Evolutionary conservation across 2,329 filamentous ascomycete genomes (phyloP), one percentile per base, ranked within the genome.

Genomic region (Tolypocladium cylindrosporum): DNA sequence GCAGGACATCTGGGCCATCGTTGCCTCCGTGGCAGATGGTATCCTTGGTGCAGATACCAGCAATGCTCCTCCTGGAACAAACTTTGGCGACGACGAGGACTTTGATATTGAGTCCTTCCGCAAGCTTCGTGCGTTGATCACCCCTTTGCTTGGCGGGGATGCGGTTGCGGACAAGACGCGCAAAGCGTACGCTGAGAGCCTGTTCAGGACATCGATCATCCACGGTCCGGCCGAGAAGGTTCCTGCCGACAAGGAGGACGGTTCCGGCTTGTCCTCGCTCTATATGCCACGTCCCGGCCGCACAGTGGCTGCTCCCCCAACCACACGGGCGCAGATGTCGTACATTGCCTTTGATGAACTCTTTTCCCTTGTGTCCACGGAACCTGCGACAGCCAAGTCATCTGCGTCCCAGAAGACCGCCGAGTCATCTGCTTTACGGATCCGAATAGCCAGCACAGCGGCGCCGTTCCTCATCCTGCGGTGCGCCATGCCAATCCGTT

Each of bases 381-480:
- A 68, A 2, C 64, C 36, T 64, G 64, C 14, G 56, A 62, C 62
- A n/a, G 67, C 16, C 48, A 31, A 51, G 48, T 21, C 48, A 13
- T 21, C 48, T 37, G 48, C 13, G 31, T 21, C 27, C 14, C 19
- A 14, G 13, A 3, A 41, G 16, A 39, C 19, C 36, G 63, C 65
- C 9, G 56, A 60, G 61, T 11, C 67, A 63, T 50, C 71, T 21
- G 66, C 70, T 1, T 70, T 78, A 13, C 76, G 79, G 59, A 71
- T 82, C 45, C 79, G 84, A 14, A 83, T 97, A 19, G 89, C 93
- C 0, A 82, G 85, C 67, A 88, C 88, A 4, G 84, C 87, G 0
- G 87, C 90, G 0, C 91, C 91, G 0, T 93, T 90, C 66, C 79
- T 97, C 3, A 87, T 97, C 51, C 77, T 96, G 2, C 86, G 94